A percentile compares a stretch with the other conserved stretches of the same genome.
Conservation (phyloP, 192 early-diverging fungal genomes). For the Jimgerdemannia lactiflua region DNA sequence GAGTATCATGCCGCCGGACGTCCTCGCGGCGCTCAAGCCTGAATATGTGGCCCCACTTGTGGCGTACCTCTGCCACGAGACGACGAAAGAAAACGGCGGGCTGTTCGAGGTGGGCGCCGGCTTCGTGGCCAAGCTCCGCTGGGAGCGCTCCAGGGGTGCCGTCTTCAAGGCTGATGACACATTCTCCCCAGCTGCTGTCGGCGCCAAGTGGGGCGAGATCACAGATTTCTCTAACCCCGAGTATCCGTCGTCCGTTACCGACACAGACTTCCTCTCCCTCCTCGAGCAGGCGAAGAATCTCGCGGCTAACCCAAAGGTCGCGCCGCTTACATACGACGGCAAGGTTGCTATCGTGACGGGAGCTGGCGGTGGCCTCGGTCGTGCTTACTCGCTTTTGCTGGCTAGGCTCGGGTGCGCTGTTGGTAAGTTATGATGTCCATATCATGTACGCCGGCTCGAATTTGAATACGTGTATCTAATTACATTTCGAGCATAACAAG, state of each 20-base stretch:
- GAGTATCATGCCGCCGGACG: slow-evolving; percentile 93
- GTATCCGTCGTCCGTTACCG: slow-evolving; percentile 73
- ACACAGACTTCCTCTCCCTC: slow-evolving; percentile 80
- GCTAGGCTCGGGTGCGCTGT: slow-evolving; percentile 81
- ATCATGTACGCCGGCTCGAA: neutral
- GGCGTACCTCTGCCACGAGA: slow-evolving; percentile 90
- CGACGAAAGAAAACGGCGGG: slow-evolving; percentile 75
- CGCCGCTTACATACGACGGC: slow-evolving; percentile 65
- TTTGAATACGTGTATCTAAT: neutral
- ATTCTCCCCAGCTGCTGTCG: slow-evolving; percentile 84
- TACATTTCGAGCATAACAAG: neutral
- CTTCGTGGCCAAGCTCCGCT: slow-evolving; percentile 89
- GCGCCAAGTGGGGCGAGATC: slow-evolving; percentile 74
- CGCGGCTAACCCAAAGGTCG: slow-evolving; percentile 54
- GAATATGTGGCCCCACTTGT: slow-evolving; percentile 97
- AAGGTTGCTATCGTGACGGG: slow-evolving; percentile 89
- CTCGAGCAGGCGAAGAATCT: slow-evolving; percentile 73
- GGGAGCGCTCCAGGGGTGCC: slow-evolving; percentile 84
- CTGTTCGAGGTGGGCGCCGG: slow-evolving; percentile 98
- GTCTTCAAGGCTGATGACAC: slow-evolving; percentile 88
- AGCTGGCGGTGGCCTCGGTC: slow-evolving; percentile 90
- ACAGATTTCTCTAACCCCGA: slow-evolving; percentile 60
- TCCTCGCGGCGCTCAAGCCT: slow-evolving; percentile 93
- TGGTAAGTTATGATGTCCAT: slow-evolving; percentile 32
- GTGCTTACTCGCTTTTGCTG: slow-evolving; percentile 84